phyloP scores from a whole-genome alignment of 495 filamentous ascomycete genomes.

The Venustampulla echinocandica region DNA sequence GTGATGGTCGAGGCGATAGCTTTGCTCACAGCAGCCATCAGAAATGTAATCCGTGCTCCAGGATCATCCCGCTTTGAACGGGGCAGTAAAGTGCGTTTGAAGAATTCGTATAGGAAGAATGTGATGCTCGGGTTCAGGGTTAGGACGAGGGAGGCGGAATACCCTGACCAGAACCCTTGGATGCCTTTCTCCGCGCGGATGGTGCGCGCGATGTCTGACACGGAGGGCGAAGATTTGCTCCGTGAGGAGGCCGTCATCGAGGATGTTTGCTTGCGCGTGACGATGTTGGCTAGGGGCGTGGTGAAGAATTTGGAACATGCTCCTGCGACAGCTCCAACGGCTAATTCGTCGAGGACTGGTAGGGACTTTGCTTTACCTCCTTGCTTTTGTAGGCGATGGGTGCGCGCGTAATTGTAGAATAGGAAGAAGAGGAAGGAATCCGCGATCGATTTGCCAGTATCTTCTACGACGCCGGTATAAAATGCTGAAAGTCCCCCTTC shows the following conservation, averaged over 20 bases:
- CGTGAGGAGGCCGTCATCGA: constrained; percentile 31
- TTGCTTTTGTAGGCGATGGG: constrained; percentile 43
- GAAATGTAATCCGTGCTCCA: constrained; percentile 37
- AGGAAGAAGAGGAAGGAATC: constrained; percentile 82
- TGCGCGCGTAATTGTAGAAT: constrained; percentile 65
- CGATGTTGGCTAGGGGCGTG: constrained; percentile 75
- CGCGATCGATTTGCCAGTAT: constrained; percentile 62
- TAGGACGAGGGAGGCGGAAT: constrained; percentile 69
- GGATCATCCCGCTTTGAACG: constrained; percentile 43
- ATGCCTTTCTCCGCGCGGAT: constrained; percentile 67
- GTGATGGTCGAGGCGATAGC: constrained; percentile 69
- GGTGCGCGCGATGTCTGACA: constrained; percentile 50
- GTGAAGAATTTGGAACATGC: constrained; percentile 71
- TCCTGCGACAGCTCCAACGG: constrained; percentile 68
- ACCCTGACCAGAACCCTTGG: constrained; percentile 81
- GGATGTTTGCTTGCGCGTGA: constrained; percentile 70
- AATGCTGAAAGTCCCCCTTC: constrained; percentile 64
- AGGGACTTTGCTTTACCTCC: constrained; percentile 40
- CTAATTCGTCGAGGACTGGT: constrained; percentile 62
- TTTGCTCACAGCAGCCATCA: constrained; percentile 77
- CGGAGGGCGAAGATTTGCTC: constrained; percentile 25
- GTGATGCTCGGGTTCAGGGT: constrained; percentile 84
- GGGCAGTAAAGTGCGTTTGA: constrained; percentile 52
- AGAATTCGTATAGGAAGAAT: constrained; percentile 67
- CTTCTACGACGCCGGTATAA: constrained; percentile 65